Percentiles rank a stretch among this genome's conserved stretches.
These are phyloP conservation scores for Helianthus annuus DNA, from an alignment of 129 eudicot genomes.

Conservation along the genomic window DNA sequence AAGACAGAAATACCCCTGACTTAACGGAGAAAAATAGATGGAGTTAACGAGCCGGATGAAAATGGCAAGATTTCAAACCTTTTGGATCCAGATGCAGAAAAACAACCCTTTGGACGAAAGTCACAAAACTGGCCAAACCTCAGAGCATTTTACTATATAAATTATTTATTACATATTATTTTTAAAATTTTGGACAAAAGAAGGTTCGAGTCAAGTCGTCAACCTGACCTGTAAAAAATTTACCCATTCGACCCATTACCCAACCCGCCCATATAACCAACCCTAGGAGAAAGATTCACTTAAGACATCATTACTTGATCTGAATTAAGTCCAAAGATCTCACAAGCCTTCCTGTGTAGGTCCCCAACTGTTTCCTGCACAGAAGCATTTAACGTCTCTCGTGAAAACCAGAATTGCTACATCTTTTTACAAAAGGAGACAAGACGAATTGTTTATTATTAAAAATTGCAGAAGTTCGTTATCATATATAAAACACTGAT, in stretches of 20 bases:
- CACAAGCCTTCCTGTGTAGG: constrained; percentile 76
- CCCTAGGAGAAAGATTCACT: constrained; percentile 1
- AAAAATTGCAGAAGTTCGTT: background rate
- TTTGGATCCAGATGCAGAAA: too few relatives aligned
- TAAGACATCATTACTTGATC: constrained; percentile 59
- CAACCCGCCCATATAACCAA: background rate
- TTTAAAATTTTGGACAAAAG: background rate
- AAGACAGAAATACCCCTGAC: too few relatives aligned
- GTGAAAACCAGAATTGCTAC: too few relatives aligned
- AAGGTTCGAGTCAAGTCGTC: background rate
- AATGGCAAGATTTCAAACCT: too few relatives aligned
- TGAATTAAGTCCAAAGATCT: constrained; percentile 61
- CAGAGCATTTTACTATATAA: too few relatives aligned
- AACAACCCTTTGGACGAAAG: too few relatives aligned
- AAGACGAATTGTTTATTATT: background rate
- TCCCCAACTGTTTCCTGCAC: constrained; percentile 83
- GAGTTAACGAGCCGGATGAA: too few relatives aligned
- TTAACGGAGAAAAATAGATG: too few relatives aligned
- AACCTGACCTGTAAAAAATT: background rate
- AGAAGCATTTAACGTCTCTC: background rate
- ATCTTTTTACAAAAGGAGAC: background rate
- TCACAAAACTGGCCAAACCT: too few relatives aligned
- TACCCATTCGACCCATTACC: background rate
- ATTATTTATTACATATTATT: background rate
- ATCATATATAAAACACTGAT: background rate